phyloP scores from a whole-genome alignment of 2,329 filamentous ascomycete species.

The Hypomyces perniciosus region DNA sequence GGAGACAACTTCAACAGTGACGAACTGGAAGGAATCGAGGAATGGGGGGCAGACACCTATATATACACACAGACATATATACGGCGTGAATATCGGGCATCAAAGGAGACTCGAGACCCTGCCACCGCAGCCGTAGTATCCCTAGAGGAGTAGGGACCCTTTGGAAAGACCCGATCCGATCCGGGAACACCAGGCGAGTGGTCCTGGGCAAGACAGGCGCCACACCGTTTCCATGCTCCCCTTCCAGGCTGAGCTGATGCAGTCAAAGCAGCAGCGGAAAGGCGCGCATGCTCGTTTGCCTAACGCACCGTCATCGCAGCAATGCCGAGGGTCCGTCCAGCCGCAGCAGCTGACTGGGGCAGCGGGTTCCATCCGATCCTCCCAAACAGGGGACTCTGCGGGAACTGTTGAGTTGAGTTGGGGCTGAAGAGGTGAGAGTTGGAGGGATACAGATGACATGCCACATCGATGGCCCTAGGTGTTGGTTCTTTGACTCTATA shows the following conservation, averaged over 20 bases:
- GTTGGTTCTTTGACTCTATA: no score
- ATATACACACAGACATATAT: conserved; percentile 6
- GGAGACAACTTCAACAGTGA: background rate
- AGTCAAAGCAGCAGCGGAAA: background rate
- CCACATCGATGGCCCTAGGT: no score
- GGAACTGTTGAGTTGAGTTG: no score
- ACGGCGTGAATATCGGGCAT: background rate
- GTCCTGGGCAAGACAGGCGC: background rate
- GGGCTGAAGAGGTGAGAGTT: no score
- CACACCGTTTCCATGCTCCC: background rate
- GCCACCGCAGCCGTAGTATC: no score
- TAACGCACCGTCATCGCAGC: no score
- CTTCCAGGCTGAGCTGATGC: background rate
- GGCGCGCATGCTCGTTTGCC: no score
- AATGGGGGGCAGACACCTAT: background rate
- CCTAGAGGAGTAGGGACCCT: no score
- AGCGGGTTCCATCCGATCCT: background rate
- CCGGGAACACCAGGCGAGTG: background rate
- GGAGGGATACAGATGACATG: no score
- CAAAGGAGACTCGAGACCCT: background rate
- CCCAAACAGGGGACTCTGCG: background rate
- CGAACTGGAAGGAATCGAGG: background rate
- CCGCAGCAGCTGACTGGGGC: background rate
- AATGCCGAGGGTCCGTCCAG: conserved; percentile 3
- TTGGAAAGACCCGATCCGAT: background rate